phyloP scores from a whole-genome alignment of 257 asterid species.

The Solanum pimpinellifolium region DNA sequence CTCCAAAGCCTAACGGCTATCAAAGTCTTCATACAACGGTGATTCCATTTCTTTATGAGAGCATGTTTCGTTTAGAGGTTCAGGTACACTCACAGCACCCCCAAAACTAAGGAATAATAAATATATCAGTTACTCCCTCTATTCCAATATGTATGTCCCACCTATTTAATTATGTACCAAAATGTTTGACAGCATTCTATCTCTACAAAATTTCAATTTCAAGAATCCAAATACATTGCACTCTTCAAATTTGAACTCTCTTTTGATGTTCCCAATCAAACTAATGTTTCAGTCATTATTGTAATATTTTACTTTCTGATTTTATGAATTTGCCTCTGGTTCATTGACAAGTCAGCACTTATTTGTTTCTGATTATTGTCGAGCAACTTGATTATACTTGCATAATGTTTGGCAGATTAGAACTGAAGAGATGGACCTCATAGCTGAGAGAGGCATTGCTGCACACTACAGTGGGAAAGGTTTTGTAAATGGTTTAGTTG shows the following conservation, averaged over 20 bases:
- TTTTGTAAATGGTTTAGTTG: constrained; percentile 74
- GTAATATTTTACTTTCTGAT: neutral
- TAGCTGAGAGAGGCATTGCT: constrained; percentile 92
- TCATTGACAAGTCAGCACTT: neutral
- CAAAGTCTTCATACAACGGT: constrained; percentile 94
- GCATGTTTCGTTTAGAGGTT: constrained; percentile 89
- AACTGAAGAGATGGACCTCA: constrained; percentile 92
- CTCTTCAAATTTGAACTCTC: neutral
- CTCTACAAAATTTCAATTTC: neutral
- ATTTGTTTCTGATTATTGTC: neutral
- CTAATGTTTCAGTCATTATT: neutral
- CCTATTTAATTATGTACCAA: neutral
- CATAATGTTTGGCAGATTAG: constrained; percentile 46
- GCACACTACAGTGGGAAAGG: constrained; percentile 85
- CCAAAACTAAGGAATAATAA: neutral
- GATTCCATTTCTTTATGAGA: constrained; percentile 87
- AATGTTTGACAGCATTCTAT: neutral
- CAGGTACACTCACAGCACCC: constrained; percentile 41
- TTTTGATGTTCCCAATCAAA: neutral
- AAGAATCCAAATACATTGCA: neutral
- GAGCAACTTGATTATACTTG: neutral
- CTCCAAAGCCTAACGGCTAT: constrained; percentile 85
- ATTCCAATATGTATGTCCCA: neutral
- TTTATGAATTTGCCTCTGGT: neutral
- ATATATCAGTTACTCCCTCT: neutral